Base-by-base conservation (phyloP, 2,329 filamentous ascomycete species). In the Elsinoe perseae region DNA sequence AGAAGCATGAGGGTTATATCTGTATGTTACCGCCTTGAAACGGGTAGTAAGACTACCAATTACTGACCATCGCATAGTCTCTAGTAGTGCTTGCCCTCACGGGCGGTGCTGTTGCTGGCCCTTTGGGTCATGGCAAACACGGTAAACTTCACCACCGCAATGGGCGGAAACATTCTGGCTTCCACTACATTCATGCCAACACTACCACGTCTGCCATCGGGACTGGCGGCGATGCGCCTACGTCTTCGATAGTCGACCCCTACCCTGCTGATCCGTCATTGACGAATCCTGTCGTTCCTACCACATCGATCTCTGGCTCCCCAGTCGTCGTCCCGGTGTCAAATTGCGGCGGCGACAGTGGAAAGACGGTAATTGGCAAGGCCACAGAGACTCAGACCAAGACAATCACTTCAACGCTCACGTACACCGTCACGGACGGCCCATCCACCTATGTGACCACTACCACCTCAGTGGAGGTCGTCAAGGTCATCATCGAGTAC, bases 401-500 rank as follows among this genome's bases (percentile, higher is more conserved):
- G 36, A 56, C 53, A 3, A 36, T 56, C 20, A 56, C 53, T 20
- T 25, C 23, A 9, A 56, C 53, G 12, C 36, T 56, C 27, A 56
- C 53, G 18, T 44, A 46, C 40, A 54, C 52, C 20, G 27, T 43
- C 38, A 34, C 28, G 10, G 16, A 40, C 36, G 53, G 53, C 9
- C 36, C 53, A 14, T 36, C 28, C 12, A 38, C 53, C 12, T 42
- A 44, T 23, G 53, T 46, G 4, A 46, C 36, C 14, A 56, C 40
- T 1, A 56, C 21, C 25, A 56, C 53, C 4, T 36, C 20, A 14
- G 36, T 56, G 18, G 53, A 56, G 38, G 16, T 46, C 27, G 42
- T 56, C 40, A 44, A 56, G 53, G 42, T 56, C 53, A 56, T 56
- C 20, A 38, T 56, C 27, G 28, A 56, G 42, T 56, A 56, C 40